Evolutionary conservation across 495 filamentous ascomycete genomes (phyloP).

Genomic region (Penicillium robsamsonii): DNA sequence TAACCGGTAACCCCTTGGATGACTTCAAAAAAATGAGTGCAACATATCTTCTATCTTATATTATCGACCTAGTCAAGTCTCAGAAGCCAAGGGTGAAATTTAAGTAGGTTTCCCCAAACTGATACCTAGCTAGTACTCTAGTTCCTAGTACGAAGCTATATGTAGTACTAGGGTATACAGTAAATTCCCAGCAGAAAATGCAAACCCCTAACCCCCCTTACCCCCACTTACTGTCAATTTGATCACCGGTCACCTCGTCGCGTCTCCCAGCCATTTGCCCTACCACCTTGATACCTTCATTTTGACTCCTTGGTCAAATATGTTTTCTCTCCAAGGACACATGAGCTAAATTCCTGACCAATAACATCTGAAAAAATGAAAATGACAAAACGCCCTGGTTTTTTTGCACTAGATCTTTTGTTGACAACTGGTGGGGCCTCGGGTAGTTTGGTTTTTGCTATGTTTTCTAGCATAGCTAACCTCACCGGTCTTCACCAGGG

Average conservation of each 20-base stretch:
- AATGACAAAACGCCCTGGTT: neutral
- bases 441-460: neutral
- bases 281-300: neutral
- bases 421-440: conserved; percentile 8
- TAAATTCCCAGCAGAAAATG: conserved; percentile 1
- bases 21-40: neutral
- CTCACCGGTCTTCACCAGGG: neutral
- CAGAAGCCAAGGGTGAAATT: neutral
- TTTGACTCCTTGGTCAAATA: neutral
- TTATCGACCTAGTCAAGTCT: neutral
- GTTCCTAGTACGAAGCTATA: neutral
- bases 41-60: neutral
- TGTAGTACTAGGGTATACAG: conserved; percentile 5
- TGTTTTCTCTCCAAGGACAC: neutral
- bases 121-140: neutral
- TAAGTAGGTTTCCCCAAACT: neutral
- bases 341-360: neutral
- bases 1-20: neutral
- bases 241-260: conserved; percentile 1
- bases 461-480: neutral
- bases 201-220: neutral
- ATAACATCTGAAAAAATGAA: neutral
- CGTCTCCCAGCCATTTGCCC: conserved; percentile 1
- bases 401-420: neutral
- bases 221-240: conserved; percentile 7